Evolutionary conservation across 345 rosid species (phyloP).

Genomic region (Eucalyptus microcorys): DNA sequence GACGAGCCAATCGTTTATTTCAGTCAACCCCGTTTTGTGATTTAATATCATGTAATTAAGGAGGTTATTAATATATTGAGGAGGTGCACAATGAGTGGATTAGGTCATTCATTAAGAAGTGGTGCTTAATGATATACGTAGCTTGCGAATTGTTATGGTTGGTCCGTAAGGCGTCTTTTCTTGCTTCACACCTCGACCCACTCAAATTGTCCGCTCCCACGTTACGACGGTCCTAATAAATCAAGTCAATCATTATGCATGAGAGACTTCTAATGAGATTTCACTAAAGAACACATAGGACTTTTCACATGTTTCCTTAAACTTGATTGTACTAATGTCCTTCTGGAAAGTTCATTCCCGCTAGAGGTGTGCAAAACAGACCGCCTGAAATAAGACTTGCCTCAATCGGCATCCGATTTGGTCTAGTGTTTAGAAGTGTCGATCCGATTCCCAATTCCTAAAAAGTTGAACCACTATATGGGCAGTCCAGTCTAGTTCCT

Average conservation of each 20-base stretch:
- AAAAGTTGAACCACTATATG: too few relatives aligned
- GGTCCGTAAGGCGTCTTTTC: background rate
- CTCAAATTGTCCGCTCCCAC: background rate
- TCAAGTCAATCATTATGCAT: background rate
- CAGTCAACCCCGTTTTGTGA: background rate
- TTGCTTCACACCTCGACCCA: background rate
- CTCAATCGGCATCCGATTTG: fast-evolving
- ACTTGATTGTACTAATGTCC: background rate
- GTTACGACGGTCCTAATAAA: background rate
- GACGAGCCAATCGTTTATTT: background rate
- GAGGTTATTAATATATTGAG: background rate
- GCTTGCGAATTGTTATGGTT: background rate
- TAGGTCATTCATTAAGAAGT: background rate
- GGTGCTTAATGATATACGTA: background rate
- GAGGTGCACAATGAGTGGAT: background rate
- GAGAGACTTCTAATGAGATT: background rate
- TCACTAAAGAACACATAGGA: background rate
- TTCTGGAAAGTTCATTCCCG: fast-evolving
- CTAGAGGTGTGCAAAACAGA: too few relatives aligned
- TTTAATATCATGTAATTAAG: background rate
- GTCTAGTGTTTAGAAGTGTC: too few relatives aligned
- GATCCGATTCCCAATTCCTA: fast-evolving
- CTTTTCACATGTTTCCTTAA: background rate
- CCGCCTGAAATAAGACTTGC: fast-evolving
- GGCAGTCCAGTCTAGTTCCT: fast-evolving